Evolutionary conservation across 2,329 filamentous ascomycete genomes (phyloP).

Genomic region (Zymoseptoria pseudotritici): DNA sequence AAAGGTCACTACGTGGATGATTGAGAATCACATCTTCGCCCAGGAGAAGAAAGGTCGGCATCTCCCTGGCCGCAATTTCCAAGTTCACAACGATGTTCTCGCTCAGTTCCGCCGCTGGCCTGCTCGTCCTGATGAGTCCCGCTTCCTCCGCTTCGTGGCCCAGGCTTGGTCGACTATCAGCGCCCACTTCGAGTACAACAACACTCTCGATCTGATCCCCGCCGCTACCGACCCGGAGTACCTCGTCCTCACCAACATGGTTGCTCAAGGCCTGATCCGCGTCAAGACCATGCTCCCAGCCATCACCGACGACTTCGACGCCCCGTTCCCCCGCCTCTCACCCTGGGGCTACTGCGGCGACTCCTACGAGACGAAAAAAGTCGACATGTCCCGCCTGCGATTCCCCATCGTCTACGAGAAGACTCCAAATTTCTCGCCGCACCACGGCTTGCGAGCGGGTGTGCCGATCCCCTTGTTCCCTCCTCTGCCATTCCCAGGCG

Average conservation of each 20-base stretch:
- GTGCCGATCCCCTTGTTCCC: slow-evolving; percentile 27
- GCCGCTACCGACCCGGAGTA: slow-evolving; percentile 56
- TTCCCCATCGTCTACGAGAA: slow-evolving; percentile 56
- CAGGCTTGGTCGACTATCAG: slow-evolving; percentile 18
- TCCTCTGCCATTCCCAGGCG: not conserved
- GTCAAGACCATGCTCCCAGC: slow-evolving; percentile 51
- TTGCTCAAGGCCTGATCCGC: slow-evolving; percentile 50
- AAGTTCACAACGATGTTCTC: slow-evolving; percentile 53
- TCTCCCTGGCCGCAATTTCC: slow-evolving; percentile 54
- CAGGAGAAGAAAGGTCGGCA: slow-evolving; percentile 54
- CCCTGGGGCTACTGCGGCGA: slow-evolving; percentile 64
- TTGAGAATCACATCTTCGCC: slow-evolving; percentile 48
- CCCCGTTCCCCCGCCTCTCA: slow-evolving; percentile 35
- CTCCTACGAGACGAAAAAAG: slow-evolving; percentile 63
- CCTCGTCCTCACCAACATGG: slow-evolving; percentile 60
- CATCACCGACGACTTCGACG: slow-evolving; percentile 45
- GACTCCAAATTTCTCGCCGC: slow-evolving; percentile 51
- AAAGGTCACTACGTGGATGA: slow-evolving; percentile 50
- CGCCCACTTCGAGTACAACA: slow-evolving; percentile 30
- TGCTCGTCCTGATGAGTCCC: slow-evolving; percentile 27
- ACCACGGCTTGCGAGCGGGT: slow-evolving; percentile 43
- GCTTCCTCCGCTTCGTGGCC: slow-evolving; percentile 23
- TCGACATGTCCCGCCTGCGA: slow-evolving; percentile 57
- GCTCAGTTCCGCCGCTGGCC: slow-evolving; percentile 50
- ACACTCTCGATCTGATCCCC: slow-evolving; percentile 45